Conservation (phyloP, 2,329 filamentous ascomycete species). For the Botrytis tulipae region DNA sequence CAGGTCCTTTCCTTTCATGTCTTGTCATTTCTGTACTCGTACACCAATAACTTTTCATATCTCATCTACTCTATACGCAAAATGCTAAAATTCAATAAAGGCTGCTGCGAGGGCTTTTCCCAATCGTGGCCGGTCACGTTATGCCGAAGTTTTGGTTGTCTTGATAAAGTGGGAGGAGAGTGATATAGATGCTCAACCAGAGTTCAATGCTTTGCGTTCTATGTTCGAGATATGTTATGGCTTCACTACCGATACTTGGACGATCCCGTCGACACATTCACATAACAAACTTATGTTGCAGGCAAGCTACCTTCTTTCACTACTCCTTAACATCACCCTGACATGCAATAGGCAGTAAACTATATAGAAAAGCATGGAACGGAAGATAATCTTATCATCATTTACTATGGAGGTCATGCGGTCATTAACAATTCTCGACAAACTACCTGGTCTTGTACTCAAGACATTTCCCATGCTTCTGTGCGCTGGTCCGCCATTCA, state of each 20-base stretch:
- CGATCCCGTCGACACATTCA: slow-evolving; percentile 29
- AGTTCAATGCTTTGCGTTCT: slow-evolving; percentile 27
- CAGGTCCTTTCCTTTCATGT: slow-evolving; percentile 9
- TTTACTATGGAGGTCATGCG: slow-evolving; percentile 33
- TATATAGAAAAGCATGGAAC: slow-evolving; percentile 28
- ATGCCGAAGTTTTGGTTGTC: slow-evolving; percentile 29
- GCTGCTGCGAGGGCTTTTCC: slow-evolving; percentile 31
- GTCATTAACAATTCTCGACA: slow-evolving; percentile 28
- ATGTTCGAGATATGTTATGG: slow-evolving; percentile 29
- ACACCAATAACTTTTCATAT: slow-evolving; percentile 9
- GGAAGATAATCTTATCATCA: slow-evolving; percentile 28
- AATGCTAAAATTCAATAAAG: slow-evolving; percentile 24
- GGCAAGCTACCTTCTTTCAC: slow-evolving; percentile 13
- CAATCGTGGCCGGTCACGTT: slow-evolving; percentile 29
- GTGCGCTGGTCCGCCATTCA: slow-evolving; percentile 31
- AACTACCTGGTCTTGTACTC: slow-evolving; percentile 27
- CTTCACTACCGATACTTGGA: slow-evolving; percentile 30
- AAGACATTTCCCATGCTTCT: slow-evolving; percentile 22
- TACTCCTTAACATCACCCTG: background rate
- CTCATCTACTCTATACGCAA: slow-evolving; percentile 13
- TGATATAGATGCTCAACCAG: slow-evolving; percentile 26
- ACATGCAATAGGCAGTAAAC: slow-evolving; percentile 25
- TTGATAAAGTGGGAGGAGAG: slow-evolving; percentile 33
- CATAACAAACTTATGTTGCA: slow-evolving; percentile 31
- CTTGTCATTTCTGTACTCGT: background rate